Conservation (phyloP, 2,329 filamentous ascomycete genomes). For the Curvularia lunata region DNA sequence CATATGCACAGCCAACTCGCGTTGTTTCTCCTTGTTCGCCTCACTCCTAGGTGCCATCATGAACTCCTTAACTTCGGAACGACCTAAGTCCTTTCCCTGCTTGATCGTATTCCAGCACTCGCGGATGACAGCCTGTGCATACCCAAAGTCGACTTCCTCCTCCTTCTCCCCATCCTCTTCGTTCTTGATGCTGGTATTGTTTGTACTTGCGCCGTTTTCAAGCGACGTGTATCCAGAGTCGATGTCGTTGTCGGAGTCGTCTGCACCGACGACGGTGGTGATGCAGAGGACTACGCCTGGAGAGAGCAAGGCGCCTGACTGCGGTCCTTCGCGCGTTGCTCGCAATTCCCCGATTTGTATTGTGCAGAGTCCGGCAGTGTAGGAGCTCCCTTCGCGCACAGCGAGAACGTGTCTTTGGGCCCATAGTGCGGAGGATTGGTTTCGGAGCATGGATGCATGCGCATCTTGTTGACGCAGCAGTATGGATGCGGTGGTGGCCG, state of each 20-base stretch:
- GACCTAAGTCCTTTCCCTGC: slow-evolving; percentile 32
- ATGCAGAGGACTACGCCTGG: slow-evolving; percentile 43
- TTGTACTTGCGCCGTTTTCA: slow-evolving; percentile 4
- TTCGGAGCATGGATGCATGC: slow-evolving; percentile 24
- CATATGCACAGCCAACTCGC: slow-evolving; percentile 36
- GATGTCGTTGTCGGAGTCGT: slow-evolving; percentile 9
- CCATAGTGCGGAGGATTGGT: slow-evolving; percentile 39
- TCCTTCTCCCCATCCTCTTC: background rate
- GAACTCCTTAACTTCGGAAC: slow-evolving; percentile 33
- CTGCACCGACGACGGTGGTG: slow-evolving; percentile 21
- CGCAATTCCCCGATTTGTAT: slow-evolving; percentile 41
- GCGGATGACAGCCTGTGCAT: slow-evolving; percentile 32
- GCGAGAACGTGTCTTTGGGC: slow-evolving; percentile 30
- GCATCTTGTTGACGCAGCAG: slow-evolving; percentile 33
- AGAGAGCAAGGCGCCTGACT: slow-evolving; percentile 24
- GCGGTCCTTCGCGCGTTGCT: slow-evolving; percentile 26
- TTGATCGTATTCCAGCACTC: slow-evolving; percentile 36
- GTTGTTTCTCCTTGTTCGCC: slow-evolving; percentile 14
- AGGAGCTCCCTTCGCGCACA: slow-evolving; percentile 30
- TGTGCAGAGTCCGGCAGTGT: slow-evolving; percentile 31
- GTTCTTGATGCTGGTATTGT: background rate
- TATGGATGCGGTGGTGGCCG: slow-evolving; percentile 32
- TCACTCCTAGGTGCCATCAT: slow-evolving; percentile 30
- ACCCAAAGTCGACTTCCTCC: slow-evolving; percentile 30
- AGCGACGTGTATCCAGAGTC: background rate